Conservation (phyloP, 345 rosid genomes). For the Ceriops tagal region DNA sequence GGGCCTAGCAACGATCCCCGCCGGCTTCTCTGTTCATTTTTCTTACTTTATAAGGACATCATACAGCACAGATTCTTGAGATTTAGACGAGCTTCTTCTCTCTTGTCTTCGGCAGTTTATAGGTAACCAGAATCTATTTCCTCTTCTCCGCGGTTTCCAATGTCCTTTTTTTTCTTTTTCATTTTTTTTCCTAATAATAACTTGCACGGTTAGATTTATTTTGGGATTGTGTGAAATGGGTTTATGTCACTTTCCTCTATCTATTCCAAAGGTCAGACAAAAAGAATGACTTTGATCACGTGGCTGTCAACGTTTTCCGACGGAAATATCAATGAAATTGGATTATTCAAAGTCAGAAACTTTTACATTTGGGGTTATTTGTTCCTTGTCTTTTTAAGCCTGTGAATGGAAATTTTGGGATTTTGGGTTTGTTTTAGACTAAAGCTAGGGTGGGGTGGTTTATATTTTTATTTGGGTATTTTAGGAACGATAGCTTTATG, state of each 20-base stretch:
- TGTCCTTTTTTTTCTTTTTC: background rate
- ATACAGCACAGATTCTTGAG: background rate
- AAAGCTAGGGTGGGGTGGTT: background rate
- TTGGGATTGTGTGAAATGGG: constrained; percentile 4
- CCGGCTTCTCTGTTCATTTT: too few species aligned
- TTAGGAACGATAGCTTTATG: background rate
- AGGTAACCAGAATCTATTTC: background rate
- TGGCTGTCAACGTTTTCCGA: background rate
- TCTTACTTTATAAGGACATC: too few species aligned
- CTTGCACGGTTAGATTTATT: background rate
- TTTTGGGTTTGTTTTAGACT: background rate
- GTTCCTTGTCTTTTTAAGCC: background rate
- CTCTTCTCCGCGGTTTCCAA: background rate
- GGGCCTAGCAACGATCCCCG: too few species aligned
- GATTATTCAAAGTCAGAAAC: too few species aligned
- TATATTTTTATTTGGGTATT: background rate
- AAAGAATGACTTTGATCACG: background rate
- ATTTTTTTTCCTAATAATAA: too few species aligned
- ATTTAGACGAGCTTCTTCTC: background rate
- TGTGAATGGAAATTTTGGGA: background rate
- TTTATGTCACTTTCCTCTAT: background rate
- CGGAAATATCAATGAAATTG: too few species aligned
- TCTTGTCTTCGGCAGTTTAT: background rate
- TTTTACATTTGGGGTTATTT: too few species aligned
- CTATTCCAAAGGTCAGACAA: background rate